A percentile compares a stretch with the other conserved stretches of the same genome.
phyloP scores from a whole-genome alignment of 2,329 filamentous ascomycete genomes.

The Beauveria asiatica region DNA sequence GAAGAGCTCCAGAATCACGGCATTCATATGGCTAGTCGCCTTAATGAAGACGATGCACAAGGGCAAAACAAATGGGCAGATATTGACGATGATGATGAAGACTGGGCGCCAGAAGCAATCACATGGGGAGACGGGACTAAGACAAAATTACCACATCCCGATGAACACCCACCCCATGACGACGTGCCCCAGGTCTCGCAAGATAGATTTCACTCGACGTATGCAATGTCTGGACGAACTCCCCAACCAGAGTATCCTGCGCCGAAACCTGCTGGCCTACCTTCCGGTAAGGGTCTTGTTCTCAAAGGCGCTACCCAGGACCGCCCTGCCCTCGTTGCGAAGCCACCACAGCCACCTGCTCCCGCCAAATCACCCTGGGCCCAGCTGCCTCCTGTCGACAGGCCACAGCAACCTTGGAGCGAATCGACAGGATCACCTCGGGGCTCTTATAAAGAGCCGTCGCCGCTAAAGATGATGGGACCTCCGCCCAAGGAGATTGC shows the following conservation, averaged over 20 bases:
- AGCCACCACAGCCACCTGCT: constrained; percentile 56
- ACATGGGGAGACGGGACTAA: constrained; percentile 87
- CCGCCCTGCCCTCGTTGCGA: constrained; percentile 65
- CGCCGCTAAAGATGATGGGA: constrained; percentile 44
- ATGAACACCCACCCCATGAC: constrained; percentile 32
- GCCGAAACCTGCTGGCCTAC: constrained; percentile 37
- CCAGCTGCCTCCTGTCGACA: constrained; percentile 74
- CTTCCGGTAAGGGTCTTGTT: constrained; percentile 52
- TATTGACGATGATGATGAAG: constrained; percentile 81
- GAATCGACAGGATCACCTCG: constrained; percentile 43
- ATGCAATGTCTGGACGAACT: constrained; percentile 12
- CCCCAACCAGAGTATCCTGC: constrained; percentile 15
- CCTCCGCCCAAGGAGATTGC: constrained; percentile 70
- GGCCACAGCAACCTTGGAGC: constrained; percentile 58
- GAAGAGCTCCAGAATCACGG: constrained; percentile 82
- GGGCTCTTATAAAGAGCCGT: constrained; percentile 45
- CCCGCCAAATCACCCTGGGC: constrained; percentile 92
- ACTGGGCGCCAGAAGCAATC: constrained; percentile 77
- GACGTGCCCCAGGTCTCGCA: background rate
- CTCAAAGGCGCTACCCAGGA: constrained; percentile 57
- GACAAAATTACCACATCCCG: constrained; percentile 59
- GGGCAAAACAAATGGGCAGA: constrained; percentile 83
- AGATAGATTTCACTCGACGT: background rate
- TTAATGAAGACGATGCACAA: constrained; percentile 64
- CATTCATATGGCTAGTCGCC: constrained; percentile 72